phyloP scores from a whole-genome alignment of 2,329 filamentous ascomycete species.

The Xylaria sp. region DNA sequence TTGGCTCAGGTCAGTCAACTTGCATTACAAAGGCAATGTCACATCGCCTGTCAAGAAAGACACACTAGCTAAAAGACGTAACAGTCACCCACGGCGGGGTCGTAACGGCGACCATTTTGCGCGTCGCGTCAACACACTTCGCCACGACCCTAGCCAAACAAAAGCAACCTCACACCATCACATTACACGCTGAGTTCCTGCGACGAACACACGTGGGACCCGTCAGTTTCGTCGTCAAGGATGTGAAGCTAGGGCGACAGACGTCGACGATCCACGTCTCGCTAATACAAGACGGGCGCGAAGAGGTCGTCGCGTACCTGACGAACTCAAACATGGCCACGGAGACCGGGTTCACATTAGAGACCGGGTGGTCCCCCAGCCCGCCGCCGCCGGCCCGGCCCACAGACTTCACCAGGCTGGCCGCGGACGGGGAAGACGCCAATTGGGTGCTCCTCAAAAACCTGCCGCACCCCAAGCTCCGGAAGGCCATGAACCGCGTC shows the following conservation, averaged over 20 bases:
- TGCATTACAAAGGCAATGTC: neutral
- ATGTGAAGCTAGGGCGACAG: conserved; percentile 43
- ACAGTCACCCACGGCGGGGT: conserved; percentile 75
- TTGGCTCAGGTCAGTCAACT: conserved; percentile 38
- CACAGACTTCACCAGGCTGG: conserved; percentile 31
- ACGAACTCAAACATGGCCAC: conserved; percentile 66
- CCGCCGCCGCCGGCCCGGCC: conserved; percentile 43
- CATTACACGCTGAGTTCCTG: conserved; percentile 42
- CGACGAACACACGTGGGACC: conserved; percentile 40
- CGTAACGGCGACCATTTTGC: conserved; percentile 66
- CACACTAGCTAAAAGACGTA: neutral
- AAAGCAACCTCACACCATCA: conserved; percentile 40
- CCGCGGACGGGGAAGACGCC: conserved; percentile 36
- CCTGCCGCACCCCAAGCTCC: conserved; percentile 33
- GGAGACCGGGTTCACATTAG: conserved; percentile 58
- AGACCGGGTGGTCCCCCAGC: conserved; percentile 58
- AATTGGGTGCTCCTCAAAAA: conserved; percentile 32
- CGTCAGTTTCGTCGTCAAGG: conserved; percentile 37
- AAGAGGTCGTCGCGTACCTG: conserved; percentile 68
- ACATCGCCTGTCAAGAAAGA: neutral
- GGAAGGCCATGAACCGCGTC: conserved; percentile 35
- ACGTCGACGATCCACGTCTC: conserved; percentile 43
- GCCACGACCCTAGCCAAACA: conserved; percentile 39
- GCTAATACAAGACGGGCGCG: conserved; percentile 48
- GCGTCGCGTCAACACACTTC: conserved; percentile 48